Conservation (phyloP, 2,329 filamentous ascomycete species). For the Aureobasidium leucospermi region DNA sequence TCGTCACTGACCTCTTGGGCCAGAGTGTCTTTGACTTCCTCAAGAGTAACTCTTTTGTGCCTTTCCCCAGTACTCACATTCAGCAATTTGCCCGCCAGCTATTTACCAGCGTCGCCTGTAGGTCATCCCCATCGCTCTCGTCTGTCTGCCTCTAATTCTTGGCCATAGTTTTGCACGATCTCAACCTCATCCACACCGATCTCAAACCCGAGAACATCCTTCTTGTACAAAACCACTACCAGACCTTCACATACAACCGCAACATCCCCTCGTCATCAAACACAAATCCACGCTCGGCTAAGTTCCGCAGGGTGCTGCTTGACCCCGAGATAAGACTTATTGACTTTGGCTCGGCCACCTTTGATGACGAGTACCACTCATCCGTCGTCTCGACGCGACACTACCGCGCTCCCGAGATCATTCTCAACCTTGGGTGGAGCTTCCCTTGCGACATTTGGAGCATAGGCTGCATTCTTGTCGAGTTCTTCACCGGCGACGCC, state of each 20-base stretch:
- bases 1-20: conserved; percentile 68
- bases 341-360: conserved; percentile 61
- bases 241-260: conserved; percentile 63
- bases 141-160: conserved; percentile 22
- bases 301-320: conserved; percentile 55
- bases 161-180: conserved; percentile 74
- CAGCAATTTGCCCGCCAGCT: conserved; percentile 93
- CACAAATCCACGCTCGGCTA: conserved; percentile 48
- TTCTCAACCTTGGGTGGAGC: conserved; percentile 60
- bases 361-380: conserved; percentile 62
- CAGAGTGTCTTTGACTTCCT: conserved; percentile 98
- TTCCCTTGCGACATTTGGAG: conserved; percentile 65
- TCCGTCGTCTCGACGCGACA: conserved; percentile 61
- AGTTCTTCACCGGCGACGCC: conserved; percentile 62
- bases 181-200: conserved; percentile 92
- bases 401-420: conserved; percentile 61
- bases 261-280: conserved; percentile 59
- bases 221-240: conserved; percentile 56
- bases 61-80: conserved; percentile 97
- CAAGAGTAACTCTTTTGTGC: conserved; percentile 89
- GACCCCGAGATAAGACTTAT: conserved; percentile 61
- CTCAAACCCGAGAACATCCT: conserved; percentile 63
- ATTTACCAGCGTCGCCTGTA: conserved; percentile 96
- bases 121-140: conserved; percentile 29
- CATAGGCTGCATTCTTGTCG: conserved; percentile 60